These are phyloP conservation scores for Triticum turgidum DNA, from an alignment of 176 grass and related monocot species.

Conservation along the genomic window DNA sequence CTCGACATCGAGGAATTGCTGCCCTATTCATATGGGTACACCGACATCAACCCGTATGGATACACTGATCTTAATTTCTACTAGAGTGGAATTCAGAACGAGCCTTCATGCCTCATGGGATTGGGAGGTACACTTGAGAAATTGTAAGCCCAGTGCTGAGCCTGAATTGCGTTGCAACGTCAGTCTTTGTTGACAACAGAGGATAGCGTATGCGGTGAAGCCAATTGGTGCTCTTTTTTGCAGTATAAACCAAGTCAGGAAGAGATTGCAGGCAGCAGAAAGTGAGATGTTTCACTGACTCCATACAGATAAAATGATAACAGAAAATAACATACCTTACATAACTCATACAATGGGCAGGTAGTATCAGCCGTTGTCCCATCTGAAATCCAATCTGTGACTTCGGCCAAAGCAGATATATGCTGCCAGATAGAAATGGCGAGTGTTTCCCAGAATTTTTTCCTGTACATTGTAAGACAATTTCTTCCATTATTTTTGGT, in stretches of 20 bases:
- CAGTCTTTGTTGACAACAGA: too few relatives aligned
- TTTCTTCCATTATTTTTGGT: not conserved
- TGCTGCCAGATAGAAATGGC: too few relatives aligned
- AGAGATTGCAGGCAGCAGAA: constrained; percentile 25
- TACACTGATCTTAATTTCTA: constrained; percentile 86
- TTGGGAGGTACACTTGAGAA: too few relatives aligned
- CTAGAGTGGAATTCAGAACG: constrained; percentile 25
- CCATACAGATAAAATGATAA: not conserved
- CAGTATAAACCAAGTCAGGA: not conserved
- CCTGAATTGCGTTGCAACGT: too few relatives aligned
- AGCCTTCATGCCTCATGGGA: too few relatives aligned
- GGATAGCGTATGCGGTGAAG: too few relatives aligned
- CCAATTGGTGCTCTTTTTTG: not conserved
- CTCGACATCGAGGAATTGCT: constrained; percentile 84
- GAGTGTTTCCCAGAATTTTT: not conserved
- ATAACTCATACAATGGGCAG: constrained; percentile 21
- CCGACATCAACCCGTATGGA: constrained; percentile 47
- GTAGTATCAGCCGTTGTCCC: not conserved
- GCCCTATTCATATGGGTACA: constrained; percentile 75
- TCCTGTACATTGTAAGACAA: not conserved
- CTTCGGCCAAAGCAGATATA: not conserved
- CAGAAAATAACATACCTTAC: constrained; percentile 11
- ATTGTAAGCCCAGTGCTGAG: too few relatives aligned
- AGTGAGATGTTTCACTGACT: constrained; percentile 1
- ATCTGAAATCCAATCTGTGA: not conserved